These are phyloP conservation scores for Coemansia sp. DNA, from an alignment of 192 early-diverging fungal genomes.

Conservation along the genomic window DNA sequence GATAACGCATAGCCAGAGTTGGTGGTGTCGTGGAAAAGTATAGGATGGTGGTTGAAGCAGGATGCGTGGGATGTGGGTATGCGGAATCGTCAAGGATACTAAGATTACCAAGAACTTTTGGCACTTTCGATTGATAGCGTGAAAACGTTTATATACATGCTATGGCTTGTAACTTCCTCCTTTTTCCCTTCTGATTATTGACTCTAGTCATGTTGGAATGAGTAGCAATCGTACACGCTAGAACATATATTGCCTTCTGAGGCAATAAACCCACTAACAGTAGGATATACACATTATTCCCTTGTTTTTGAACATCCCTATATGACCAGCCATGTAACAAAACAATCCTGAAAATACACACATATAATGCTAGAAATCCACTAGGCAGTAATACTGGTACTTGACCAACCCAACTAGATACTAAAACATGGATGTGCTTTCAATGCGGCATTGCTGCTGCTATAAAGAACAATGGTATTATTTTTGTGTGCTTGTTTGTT, in stretches of 20 bases:
- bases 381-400: neutral
- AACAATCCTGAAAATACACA: neutral
- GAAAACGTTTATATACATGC: slow-evolving; percentile 1
- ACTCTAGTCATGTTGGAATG: too few relatives aligned
- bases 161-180: neutral
- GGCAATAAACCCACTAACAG: neutral
- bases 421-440: neutral
- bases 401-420: neutral
- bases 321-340: too few relatives aligned
- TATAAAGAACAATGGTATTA: too few relatives aligned
- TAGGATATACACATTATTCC: slow-evolving; percentile 1
- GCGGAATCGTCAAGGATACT: neutral
- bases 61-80: neutral
- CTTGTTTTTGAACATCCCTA: neutral
- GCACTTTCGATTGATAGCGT: neutral
- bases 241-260: neutral
- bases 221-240: neutral
- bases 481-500: too few relatives aligned
- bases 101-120: too few relatives aligned
- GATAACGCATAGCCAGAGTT: slow-evolving; percentile 22
- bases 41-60: too few relatives aligned
- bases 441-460: too few relatives aligned
- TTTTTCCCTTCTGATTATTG: too few relatives aligned
- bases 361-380: neutral
- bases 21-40: neutral